These are phyloP conservation scores for Saccharomyces hybrid DNA, from an alignment of 1,139 yeast species.

Conservation along the genomic window DNA sequence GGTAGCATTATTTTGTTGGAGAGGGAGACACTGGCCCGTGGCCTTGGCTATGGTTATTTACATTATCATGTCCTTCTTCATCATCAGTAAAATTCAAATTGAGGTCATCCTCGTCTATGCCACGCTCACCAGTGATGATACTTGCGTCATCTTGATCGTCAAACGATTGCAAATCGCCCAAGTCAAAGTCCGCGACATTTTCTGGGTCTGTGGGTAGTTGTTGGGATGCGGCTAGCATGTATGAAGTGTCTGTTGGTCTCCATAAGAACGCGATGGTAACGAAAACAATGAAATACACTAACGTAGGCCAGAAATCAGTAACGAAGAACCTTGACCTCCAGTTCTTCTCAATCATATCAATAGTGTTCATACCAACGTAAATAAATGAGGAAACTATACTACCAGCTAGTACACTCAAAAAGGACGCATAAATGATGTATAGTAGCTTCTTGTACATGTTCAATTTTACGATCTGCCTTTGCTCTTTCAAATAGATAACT, in stretches of 20 bases:
- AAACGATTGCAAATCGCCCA: constrained; percentile 60
- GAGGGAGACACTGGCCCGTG: neutral
- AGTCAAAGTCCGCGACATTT: constrained; percentile 65
- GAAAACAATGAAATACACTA: constrained; percentile 78
- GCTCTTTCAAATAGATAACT: constrained; percentile 63
- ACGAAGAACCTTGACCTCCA: constrained; percentile 91
- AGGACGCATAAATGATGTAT: constrained; percentile 62
- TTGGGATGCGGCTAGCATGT: constrained; percentile 89
- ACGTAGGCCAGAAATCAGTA: constrained; percentile 91
- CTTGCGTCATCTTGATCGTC: constrained; percentile 22
- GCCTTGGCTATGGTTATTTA: neutral
- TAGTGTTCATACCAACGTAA: constrained; percentile 63
- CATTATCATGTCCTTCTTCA: constrained; percentile 2
- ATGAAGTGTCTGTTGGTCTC: constrained; percentile 96
- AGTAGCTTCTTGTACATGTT: constrained; percentile 76
- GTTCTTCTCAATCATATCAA: constrained; percentile 73
- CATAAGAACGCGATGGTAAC: constrained; percentile 82
- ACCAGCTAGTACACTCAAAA: constrained; percentile 53
- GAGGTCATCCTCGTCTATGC: constrained; percentile 15
- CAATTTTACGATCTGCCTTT: constrained; percentile 87
- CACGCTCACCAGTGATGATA: constrained; percentile 17
- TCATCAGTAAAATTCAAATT: constrained; percentile 10
- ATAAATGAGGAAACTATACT: constrained; percentile 64
- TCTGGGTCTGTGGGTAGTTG: constrained; percentile 82
- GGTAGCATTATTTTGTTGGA: neutral